Conservation (phyloP, 2,329 filamentous ascomycete genomes). For the Colletotrichum simmondsii region DNA sequence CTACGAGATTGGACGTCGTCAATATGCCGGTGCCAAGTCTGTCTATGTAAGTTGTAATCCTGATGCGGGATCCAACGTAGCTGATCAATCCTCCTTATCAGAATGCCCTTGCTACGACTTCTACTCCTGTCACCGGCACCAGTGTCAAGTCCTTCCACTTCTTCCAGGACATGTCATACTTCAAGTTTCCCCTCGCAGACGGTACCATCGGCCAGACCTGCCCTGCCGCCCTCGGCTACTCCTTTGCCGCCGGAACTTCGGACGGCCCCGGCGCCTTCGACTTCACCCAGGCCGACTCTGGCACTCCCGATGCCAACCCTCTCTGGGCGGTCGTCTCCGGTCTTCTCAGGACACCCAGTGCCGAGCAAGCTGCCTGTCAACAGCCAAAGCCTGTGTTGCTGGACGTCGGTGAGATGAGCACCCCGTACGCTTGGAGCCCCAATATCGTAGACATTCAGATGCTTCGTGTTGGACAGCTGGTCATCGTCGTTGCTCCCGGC, state of each 20-base stretch:
- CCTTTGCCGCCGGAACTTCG: conserved; percentile 91
- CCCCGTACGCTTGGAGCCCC: conserved; percentile 87
- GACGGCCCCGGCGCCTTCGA: conserved; percentile 93
- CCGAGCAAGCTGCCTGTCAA: conserved; percentile 81
- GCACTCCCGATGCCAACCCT: conserved; percentile 75
- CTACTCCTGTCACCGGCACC: conserved; percentile 67
- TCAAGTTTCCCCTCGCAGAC: conserved; percentile 78
- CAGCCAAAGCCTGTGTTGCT: conserved; percentile 85
- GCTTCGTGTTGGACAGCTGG: conserved; percentile 83
- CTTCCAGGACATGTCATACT: conserved; percentile 84
- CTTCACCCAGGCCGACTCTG: conserved; percentile 87
- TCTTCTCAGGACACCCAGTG: conserved; percentile 75
- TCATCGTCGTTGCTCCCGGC: conserved; percentile 86
- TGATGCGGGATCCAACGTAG: conserved; percentile 36
- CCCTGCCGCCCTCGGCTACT: conserved; percentile 88
- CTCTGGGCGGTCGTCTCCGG: conserved; percentile 83
- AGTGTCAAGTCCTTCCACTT: conserved; percentile 86
- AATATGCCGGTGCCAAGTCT: conserved; percentile 68
- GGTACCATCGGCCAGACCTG: conserved; percentile 79
- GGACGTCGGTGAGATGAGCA: conserved; percentile 83
- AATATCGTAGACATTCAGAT: conserved; percentile 92
- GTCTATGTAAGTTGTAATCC: conserved; percentile 49
- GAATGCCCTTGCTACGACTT: conserved; percentile 58
- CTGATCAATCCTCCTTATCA: conserved; percentile 50
- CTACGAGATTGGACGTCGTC: conserved; percentile 80